These are phyloP conservation scores for Fusarium torreyae DNA, from an alignment of 2,329 filamentous ascomycete genomes.

Conservation along the genomic window DNA sequence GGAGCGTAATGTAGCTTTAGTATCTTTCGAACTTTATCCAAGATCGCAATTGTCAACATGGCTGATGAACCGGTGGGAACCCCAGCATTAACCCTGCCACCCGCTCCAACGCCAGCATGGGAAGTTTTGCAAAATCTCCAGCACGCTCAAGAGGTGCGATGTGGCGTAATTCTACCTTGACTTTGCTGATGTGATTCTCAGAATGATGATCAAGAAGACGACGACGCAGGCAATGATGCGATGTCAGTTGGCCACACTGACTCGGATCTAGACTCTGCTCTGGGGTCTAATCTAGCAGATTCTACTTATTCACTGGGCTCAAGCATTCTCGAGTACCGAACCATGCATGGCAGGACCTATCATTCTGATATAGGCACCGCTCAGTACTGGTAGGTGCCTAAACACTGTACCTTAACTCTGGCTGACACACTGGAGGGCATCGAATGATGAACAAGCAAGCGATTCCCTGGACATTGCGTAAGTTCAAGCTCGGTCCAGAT, in stretches of 20 bases:
- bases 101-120: conserved; percentile 19
- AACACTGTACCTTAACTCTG: fast-evolving
- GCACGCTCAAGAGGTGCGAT: conserved; percentile 3
- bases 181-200: background rate
- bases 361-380: conserved; percentile 18
- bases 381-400: background rate
- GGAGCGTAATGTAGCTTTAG: fast-evolving
- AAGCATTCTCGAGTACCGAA: conserved; percentile 20
- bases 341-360: conserved; percentile 16
- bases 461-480: conserved; percentile 23
- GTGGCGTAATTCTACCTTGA: too few species aligned
- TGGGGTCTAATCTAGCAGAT: conserved; percentile 17
- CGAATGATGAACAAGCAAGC: conserved; percentile 15
- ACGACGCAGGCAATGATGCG: background rate
- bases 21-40: fast-evolving
- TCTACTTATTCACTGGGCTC: conserved; percentile 18
- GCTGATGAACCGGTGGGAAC: background rate
- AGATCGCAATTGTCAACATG: background rate
- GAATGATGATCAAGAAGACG: background rate
- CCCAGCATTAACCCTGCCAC: background rate
- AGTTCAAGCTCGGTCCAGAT: background rate
- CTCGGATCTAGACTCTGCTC: conserved; percentile 13
- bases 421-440: background rate
- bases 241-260: background rate
- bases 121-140: conserved; percentile 18